Conservation (phyloP, 345 rosid genomes). For the Trapa bicornis region DNA sequence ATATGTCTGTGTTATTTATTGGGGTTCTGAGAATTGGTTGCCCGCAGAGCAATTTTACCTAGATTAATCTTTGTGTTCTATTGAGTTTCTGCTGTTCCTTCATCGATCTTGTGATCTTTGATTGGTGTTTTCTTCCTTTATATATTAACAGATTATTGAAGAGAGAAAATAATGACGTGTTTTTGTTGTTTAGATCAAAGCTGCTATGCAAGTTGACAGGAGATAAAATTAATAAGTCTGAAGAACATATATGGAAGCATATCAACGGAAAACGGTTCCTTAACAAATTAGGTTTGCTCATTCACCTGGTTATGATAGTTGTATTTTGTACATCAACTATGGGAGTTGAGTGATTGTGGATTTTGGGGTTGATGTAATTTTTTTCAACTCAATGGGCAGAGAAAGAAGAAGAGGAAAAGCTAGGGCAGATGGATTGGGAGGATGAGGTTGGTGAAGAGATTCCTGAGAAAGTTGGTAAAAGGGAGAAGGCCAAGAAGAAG, state of each 20-base stretch:
- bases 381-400: conserved; percentile 31
- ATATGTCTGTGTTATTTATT: background rate
- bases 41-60: background rate
- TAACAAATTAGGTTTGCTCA: conserved; percentile 48
- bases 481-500: conserved; percentile 22
- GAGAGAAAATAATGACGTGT: background rate
- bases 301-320: background rate
- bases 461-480: conserved; percentile 9
- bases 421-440: conserved; percentile 12
- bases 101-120: background rate
- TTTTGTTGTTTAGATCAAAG: conserved; percentile 45
- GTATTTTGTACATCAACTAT: background rate
- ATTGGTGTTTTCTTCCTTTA: background rate
- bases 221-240: conserved; percentile 70
- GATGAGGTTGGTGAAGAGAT: conserved; percentile 16
- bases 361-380: background rate
- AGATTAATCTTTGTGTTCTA: background rate
- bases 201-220: conserved; percentile 80
- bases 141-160: background rate
- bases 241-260: conserved; percentile 93
- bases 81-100: background rate
- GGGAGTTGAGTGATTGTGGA: background rate
- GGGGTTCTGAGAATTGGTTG: background rate
- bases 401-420: conserved; percentile 41
- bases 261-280: conserved; percentile 75